Evolutionary conservation across 495 filamentous ascomycete species (phyloP).

Genomic region (Hypoxylon rickii): DNA sequence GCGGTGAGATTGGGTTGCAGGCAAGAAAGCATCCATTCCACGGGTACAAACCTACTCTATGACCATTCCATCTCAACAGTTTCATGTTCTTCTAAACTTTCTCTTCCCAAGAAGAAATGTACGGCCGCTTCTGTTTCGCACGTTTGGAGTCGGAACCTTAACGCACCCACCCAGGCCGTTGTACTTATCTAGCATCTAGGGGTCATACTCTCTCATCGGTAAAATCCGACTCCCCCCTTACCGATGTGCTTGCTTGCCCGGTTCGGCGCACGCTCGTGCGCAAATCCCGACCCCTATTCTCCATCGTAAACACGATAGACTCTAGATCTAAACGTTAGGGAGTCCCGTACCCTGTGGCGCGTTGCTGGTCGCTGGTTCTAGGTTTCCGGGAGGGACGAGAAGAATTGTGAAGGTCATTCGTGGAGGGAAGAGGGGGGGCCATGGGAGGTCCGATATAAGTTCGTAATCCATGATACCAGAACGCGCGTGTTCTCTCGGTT

Average conservation of each 20-base stretch:
- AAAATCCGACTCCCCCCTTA: not conserved
- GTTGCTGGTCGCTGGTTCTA: constrained; percentile 8
- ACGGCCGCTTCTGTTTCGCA: constrained; percentile 3
- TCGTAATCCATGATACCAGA: constrained; percentile 15
- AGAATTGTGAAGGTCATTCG: not conserved
- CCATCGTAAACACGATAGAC: constrained; percentile 15
- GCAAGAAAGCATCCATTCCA: not conserved
- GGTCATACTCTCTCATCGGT: not conserved
- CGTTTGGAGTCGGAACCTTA: constrained; percentile 21
- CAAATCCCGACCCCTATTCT: constrained; percentile 6
- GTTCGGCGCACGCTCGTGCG: constrained; percentile 1
- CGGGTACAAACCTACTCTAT: constrained; percentile 6
- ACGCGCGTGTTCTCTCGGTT: constrained; percentile 13
- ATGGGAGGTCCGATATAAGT: constrained; percentile 15
- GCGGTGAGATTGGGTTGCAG: constrained; percentile 2
- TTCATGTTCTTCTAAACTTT: not conserved
- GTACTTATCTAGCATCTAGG: not conserved
- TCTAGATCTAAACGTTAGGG: constrained; percentile 16
- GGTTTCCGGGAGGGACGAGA: constrained; percentile 13
- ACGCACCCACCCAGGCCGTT: too few species aligned
- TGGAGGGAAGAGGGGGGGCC: not conserved
- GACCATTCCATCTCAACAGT: constrained; percentile 17
- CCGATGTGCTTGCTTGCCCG: not conserved
- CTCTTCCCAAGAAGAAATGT: too few species aligned
- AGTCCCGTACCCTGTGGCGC: not conserved